phyloP scores from a whole-genome alignment of 305 asterid species.

The Fraxinus nigra region DNA sequence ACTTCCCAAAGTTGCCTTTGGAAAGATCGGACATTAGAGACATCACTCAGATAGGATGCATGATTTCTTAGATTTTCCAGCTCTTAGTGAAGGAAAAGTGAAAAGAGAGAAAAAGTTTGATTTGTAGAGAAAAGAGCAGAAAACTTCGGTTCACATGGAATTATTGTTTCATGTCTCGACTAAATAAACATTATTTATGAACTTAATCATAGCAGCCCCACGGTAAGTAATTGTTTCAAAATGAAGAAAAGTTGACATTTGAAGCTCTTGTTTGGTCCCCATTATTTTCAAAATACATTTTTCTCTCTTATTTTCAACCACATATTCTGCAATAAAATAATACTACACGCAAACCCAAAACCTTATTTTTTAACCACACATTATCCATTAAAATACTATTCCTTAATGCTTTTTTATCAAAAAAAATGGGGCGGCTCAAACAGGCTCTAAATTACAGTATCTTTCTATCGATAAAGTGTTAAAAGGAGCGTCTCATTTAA shows the following conservation, averaged over 20 bases:
- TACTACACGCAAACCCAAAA: too few relatives aligned
- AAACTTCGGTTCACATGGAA: background rate
- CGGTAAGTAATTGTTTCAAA: background rate
- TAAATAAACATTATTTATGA: background rate
- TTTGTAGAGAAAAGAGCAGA: background rate
- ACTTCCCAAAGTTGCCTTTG: background rate
- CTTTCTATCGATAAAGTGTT: background rate
- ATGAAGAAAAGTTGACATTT: background rate
- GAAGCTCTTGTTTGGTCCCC: background rate
- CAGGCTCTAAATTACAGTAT: background rate
- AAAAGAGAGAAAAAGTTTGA: background rate
- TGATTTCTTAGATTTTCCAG: background rate
- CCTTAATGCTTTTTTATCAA: too few relatives aligned
- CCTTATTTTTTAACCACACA: too few relatives aligned
- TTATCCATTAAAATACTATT: too few relatives aligned
- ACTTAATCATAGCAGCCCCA: background rate
- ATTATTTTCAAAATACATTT: too few relatives aligned
- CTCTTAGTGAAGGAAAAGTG: background rate
- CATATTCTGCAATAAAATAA: too few relatives aligned
- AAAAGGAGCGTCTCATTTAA: background rate
- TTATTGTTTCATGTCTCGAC: background rate
- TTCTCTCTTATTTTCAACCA: too few relatives aligned
- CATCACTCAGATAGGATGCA: background rate
- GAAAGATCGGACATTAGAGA: background rate
- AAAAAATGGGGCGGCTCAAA: too few relatives aligned